Percentiles rank a stretch among this genome's conserved stretches.
These are phyloP conservation scores for Penicillium tannophilum DNA, from an alignment of 495 filamentous ascomycete species.

Conservation along the genomic window DNA sequence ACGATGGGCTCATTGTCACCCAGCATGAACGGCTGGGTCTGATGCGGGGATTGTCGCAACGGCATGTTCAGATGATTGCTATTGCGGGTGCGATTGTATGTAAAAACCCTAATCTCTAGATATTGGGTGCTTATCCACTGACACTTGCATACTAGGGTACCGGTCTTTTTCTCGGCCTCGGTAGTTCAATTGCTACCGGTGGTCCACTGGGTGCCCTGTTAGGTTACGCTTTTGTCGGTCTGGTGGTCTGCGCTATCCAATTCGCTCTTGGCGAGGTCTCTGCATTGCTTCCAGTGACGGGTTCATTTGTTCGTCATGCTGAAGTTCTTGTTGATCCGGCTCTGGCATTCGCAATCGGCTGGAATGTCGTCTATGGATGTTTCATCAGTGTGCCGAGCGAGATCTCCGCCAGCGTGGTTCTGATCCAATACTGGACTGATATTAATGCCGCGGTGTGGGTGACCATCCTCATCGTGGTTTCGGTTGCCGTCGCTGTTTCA, in stretches of 20 bases:
- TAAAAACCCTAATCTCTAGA: neutral
- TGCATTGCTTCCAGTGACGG: conserved; percentile 45
- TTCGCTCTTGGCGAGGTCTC: conserved; percentile 47
- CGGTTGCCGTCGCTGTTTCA: conserved; percentile 53
- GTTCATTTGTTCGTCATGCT: conserved; percentile 55
- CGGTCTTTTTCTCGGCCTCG: conserved; percentile 63
- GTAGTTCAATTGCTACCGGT: conserved; percentile 56
- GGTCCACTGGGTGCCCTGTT: conserved; percentile 64
- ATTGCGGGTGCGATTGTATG: conserved; percentile 58
- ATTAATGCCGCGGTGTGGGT: conserved; percentile 57
- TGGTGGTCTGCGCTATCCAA: conserved; percentile 44
- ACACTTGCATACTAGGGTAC: conserved; percentile 44
- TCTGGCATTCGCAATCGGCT: conserved; percentile 63
- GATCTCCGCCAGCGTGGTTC: conserved; percentile 61
- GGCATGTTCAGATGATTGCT: conserved; percentile 62
- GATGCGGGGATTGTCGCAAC: conserved; percentile 38
- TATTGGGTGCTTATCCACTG: neutral
- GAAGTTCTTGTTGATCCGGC: conserved; percentile 55
- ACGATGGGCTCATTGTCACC: conserved; percentile 26
- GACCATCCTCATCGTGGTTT: conserved; percentile 55
- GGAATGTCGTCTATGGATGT: conserved; percentile 50
- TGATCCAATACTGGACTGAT: conserved; percentile 63
- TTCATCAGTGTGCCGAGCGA: conserved; percentile 68
- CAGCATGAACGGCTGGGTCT: conserved; percentile 30
- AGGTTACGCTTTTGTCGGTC: conserved; percentile 45